phyloP scores from a whole-genome alignment of 2,329 filamentous ascomycete species.

The Ceratocystis harringtonii region DNA sequence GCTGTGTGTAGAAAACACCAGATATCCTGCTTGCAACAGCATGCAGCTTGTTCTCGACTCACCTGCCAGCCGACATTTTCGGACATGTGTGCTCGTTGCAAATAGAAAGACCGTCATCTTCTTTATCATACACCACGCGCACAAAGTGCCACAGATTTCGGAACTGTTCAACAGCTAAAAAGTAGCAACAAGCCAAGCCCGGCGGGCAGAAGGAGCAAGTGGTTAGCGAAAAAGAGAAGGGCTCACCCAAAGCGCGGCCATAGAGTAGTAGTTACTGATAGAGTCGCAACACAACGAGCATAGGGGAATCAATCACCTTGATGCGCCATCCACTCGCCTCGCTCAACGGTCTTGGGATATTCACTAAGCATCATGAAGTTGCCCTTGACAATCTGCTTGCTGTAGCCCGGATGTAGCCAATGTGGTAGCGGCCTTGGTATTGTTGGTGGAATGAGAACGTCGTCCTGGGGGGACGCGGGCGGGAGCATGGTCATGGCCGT shows the following conservation, averaged over 20 bases:
- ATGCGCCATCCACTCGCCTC: conserved; percentile 77
- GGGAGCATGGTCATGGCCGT: conserved; percentile 4
- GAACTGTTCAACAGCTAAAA: conserved; percentile 65
- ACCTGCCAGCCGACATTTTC: conserved; percentile 75
- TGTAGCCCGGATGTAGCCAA: conserved; percentile 52
- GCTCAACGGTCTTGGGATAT: conserved; percentile 68
- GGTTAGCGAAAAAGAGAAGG: neutral
- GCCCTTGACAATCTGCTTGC: conserved; percentile 69
- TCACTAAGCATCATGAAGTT: conserved; percentile 83
- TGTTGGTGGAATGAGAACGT: conserved; percentile 13
- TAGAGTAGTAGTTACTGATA: conserved; percentile 18
- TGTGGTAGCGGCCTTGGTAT: conserved; percentile 33
- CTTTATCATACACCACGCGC: conserved; percentile 61
- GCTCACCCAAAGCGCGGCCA: conserved; percentile 18
- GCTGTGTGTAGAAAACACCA: neutral
- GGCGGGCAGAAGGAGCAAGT: neutral
- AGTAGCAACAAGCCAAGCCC: conserved; percentile 17
- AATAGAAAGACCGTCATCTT: conserved; percentile 52
- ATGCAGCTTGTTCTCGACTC: conserved; percentile 26
- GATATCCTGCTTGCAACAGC: neutral
- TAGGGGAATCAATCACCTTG: conserved; percentile 40
- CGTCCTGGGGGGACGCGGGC: conserved; percentile 13
- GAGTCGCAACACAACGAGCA: neutral
- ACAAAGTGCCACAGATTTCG: conserved; percentile 68
- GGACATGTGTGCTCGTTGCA: conserved; percentile 67